phyloP scores from a whole-genome alignment of 2,329 filamentous ascomycete genomes.

The Venturia carpophila region DNA sequence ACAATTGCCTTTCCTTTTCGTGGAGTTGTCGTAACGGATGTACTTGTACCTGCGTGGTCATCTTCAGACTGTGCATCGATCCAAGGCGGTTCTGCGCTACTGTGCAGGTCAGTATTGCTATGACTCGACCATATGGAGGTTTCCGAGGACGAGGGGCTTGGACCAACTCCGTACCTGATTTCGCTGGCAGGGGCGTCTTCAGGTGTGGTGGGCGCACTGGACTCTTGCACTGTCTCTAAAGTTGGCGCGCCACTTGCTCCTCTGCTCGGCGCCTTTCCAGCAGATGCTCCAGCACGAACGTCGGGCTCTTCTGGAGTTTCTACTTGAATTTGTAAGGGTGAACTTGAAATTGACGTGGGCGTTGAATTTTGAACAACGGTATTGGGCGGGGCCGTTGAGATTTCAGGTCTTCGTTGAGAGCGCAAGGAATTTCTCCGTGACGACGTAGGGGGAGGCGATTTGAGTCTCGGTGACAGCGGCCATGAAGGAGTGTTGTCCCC shows the following conservation, averaged over 20 bases:
- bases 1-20: not conserved
- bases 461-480: slow-evolving; percentile 69
- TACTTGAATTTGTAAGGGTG: not conserved
- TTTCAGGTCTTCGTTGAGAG: slow-evolving; percentile 27
- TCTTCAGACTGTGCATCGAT: slow-evolving; percentile 9
- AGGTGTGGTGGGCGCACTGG: slow-evolving; percentile 65
- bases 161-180: slow-evolving; percentile 21
- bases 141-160: slow-evolving; percentile 23
- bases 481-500: slow-evolving; percentile 54
- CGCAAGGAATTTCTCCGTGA: slow-evolving; percentile 38
- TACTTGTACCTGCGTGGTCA: not conserved
- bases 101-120: slow-evolving; percentile 18
- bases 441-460: slow-evolving; percentile 61
- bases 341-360: slow-evolving; percentile 24
- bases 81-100: slow-evolving; percentile 9
- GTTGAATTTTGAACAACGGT: slow-evolving; percentile 41
- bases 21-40: not conserved
- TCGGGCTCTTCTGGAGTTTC: slow-evolving; percentile 4
- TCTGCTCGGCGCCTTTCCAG: slow-evolving; percentile 36
- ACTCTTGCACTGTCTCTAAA: slow-evolving; percentile 87
- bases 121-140: not conserved
- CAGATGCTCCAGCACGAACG: slow-evolving; percentile 11
- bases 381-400: slow-evolving; percentile 28
- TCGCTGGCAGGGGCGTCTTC: slow-evolving; percentile 27
- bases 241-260: slow-evolving; percentile 54